Evolutionary conservation across 2,329 filamentous ascomycete genomes (phyloP).

Genomic region (Ceratocystiopsis sp.): DNA sequence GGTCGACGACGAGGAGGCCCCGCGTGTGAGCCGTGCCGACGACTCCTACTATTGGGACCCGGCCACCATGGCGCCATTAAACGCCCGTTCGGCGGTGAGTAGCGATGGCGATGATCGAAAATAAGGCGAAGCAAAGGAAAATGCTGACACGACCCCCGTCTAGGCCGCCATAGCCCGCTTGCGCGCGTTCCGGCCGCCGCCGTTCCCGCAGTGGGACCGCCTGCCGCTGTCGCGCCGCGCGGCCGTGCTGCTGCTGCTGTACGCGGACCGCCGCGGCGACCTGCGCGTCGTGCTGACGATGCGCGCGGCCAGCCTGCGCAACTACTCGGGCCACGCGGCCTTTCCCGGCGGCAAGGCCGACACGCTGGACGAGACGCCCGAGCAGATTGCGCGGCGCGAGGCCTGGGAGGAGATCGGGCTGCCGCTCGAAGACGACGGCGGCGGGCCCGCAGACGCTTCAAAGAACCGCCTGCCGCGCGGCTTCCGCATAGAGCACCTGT

Average conservation of each 20-base stretch:
- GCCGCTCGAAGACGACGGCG: constrained; percentile 42
- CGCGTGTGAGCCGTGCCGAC: constrained; percentile 8
- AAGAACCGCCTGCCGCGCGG: constrained; percentile 45
- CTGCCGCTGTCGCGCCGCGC: constrained; percentile 53
- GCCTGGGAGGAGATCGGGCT: constrained; percentile 89
- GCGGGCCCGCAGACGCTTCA: no score
- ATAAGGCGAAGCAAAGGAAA: no score
- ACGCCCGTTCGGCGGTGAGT: constrained; percentile 28
- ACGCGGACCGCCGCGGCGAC: constrained; percentile 67
- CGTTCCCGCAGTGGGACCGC: constrained; percentile 44
- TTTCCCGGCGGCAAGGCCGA: constrained; percentile 67
- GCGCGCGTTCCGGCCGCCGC: constrained; percentile 41
- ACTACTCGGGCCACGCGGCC: constrained; percentile 71
- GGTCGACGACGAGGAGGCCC: constrained; percentile 1
- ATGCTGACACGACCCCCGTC: no score
- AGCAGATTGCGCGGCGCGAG: constrained; percentile 75
- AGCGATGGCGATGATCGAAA: no score
- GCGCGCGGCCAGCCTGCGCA: constrained; percentile 44
- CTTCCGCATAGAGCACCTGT: constrained; percentile 76
- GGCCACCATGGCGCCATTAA: constrained; percentile 38
- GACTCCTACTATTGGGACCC: constrained; percentile 39
- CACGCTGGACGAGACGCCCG: constrained; percentile 40
- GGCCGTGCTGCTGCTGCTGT: constrained; percentile 75
- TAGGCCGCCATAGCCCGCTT: constrained; percentile 38
- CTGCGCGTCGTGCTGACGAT: constrained; percentile 55